Evolutionary conservation across 1,284 basidiomycete genomes (phyloP).

Genomic region (Sanguinoderma infundibulare): DNA sequence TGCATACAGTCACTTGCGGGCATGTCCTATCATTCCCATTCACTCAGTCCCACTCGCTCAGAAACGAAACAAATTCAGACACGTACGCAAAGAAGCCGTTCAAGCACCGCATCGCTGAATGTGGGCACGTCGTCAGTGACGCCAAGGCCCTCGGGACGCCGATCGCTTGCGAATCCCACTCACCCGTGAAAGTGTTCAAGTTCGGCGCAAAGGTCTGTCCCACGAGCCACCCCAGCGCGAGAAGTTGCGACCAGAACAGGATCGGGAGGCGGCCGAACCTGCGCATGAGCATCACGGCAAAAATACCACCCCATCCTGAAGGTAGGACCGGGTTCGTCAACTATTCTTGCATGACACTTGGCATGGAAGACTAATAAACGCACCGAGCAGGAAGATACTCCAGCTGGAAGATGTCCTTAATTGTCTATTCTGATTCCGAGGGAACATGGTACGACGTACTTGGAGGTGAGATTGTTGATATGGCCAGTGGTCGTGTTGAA

Average conservation of each 20-base stretch:
- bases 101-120: conserved; percentile 68
- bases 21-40: conserved; percentile 48
- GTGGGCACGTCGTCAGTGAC: neutral
- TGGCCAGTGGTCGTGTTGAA: conserved; percentile 60
- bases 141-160: neutral
- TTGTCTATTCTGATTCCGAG: neutral
- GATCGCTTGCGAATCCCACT: conserved; percentile 1
- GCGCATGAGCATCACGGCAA: conserved; percentile 62
- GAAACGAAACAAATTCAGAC: neutral
- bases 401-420: conserved; percentile 44
- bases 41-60: neutral
- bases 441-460: conserved; percentile 4
- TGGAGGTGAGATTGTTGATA: conserved; percentile 67
- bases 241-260: conserved; percentile 67
- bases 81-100: conserved; percentile 69
- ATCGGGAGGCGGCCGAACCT: conserved; percentile 64
- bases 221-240: conserved; percentile 53
- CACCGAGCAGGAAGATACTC: conserved; percentile 71
- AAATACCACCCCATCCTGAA: conserved; percentile 61
- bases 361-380: neutral
- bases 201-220: conserved; percentile 60
- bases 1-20: conserved; percentile 68
- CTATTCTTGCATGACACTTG: neutral
- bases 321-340: neutral
- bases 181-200: conserved; percentile 56